A percentile compares a stretch with the other conserved stretches of the same genome.
Evolutionary conservation across 495 filamentous ascomycete genomes (phyloP).

Genomic region (Penicillium mononematosum): DNA sequence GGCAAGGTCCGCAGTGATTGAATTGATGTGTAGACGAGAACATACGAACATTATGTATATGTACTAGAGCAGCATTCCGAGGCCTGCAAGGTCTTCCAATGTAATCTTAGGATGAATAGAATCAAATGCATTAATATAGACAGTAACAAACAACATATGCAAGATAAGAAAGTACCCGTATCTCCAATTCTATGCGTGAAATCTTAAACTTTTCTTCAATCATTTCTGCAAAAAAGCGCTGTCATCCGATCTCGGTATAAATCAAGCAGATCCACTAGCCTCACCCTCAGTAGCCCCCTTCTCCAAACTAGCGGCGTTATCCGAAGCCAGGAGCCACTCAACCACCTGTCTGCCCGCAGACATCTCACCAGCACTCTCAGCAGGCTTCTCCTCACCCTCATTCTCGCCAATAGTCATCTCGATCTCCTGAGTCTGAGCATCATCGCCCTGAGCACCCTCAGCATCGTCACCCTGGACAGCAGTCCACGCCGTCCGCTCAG

Average conservation of each 20-base stretch:
- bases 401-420: constrained; percentile 32
- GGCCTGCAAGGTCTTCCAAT: neutral
- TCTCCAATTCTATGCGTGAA: constrained; percentile 3
- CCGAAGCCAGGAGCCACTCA: constrained; percentile 48
- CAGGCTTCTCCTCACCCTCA: constrained; percentile 15
- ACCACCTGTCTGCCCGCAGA: constrained; percentile 44
- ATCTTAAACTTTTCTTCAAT: constrained; percentile 15
- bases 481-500: constrained; percentile 60
- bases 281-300: constrained; percentile 30
- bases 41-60: constrained; percentile 16
- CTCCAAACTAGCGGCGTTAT: constrained; percentile 41
- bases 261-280: constrained; percentile 19
- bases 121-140: constrained; percentile 16
- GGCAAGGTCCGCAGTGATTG: constrained; percentile 32
- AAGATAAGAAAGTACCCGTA: constrained; percentile 7
- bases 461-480: constrained; percentile 22
- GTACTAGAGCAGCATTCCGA: constrained; percentile 14
- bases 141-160: constrained; percentile 16
- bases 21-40: constrained; percentile 22
- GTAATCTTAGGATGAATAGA: constrained; percentile 7
- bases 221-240: constrained; percentile 1
- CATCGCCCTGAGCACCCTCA: constrained; percentile 18
- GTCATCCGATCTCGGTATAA: neutral
- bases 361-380: constrained; percentile 29
- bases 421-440: constrained; percentile 27